Conservation (phyloP, 2,329 filamentous ascomycete species). For the Clonostachys solani region DNA sequence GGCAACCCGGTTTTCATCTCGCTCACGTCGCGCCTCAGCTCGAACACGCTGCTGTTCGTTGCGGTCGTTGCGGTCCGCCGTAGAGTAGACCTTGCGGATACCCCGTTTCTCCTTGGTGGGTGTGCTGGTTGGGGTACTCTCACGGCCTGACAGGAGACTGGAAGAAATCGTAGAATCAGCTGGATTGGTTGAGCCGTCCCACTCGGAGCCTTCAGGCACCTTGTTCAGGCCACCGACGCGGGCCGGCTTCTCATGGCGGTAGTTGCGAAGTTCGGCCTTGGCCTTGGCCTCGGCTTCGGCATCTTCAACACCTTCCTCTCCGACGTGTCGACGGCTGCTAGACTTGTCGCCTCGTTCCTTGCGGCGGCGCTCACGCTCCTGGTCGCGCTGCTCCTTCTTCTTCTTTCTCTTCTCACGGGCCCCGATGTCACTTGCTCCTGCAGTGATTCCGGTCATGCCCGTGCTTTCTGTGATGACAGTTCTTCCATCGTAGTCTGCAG, state of each 20-base stretch:
- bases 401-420: constrained; percentile 53
- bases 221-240: constrained; percentile 87
- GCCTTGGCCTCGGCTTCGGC: constrained; percentile 59
- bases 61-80: constrained; percentile 46
- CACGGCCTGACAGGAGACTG: constrained; percentile 55
- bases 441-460: constrained; percentile 50
- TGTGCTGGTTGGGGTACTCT: constrained; percentile 51
- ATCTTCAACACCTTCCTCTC: constrained; percentile 58
- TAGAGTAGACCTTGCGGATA: constrained; percentile 60
- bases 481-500: constrained; percentile 33
- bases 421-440: constrained; percentile 49
- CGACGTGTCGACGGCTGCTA: constrained; percentile 35
- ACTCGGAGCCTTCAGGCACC: constrained; percentile 71
- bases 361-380: constrained; percentile 24
- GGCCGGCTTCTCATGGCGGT: constrained; percentile 82
- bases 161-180: constrained; percentile 59
- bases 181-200: constrained; percentile 69
- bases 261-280: constrained; percentile 69
- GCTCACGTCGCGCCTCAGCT: constrained; percentile 50
- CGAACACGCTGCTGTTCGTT: constrained; percentile 51
- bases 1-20: constrained; percentile 42
- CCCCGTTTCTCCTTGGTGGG: constrained; percentile 35
- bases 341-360: constrained; percentile 14
- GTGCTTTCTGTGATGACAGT: constrained; percentile 41
- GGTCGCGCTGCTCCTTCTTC: constrained; percentile 42